Evolutionary conservation across 73 alveolate genomes (phyloP), one percentile per base, ranked within the genome.

Genomic region (Uronychia binucleata): DNA sequence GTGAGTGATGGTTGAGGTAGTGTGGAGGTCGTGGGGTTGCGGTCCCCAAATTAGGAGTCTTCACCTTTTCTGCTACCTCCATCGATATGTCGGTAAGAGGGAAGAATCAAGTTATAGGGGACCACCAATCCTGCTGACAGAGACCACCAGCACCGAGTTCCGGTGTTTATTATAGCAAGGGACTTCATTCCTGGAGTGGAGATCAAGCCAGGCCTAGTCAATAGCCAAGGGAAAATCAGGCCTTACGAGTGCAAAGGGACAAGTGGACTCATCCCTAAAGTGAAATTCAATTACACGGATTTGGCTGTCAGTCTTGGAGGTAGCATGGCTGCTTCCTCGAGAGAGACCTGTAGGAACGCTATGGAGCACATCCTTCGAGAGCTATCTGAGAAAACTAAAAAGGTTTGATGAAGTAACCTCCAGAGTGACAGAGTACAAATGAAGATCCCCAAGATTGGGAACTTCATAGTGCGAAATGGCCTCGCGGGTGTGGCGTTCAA

Each of bases 81-180:
- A 87, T 88, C 28, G 89, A 88, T 58, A 59, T 88, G 77, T 90
- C 88, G n/a, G 93, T 87, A 87, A 81, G 67, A 19, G 30, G 26
- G 67, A n/a, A n/a, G n/a, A 28, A 57, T 59, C 31, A 75, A n/a
- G 34, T 26, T 30, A 28, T 31, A 57, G 34, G 96, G 96, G 26
- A 86, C 96, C 8, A 91, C 96, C 30, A 91, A 91, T 82, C 94
- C 92, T 30, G 84, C 74, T 34, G 91, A 87, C 14, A 75, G 96
- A 81, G 96, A 91, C 46, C 80, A 87, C 34, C 80, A 91, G 77
- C 57, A 74, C 27, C 75, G 96, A 82, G 90, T 58, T 0, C 96
- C 96, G 5, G 90, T 91, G 0, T 91, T 91, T 57, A 67, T 86
- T 5, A 84, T 91, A 32, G 90, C 91, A 33, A 86, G 83, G 58